Base-by-base conservation (phyloP, 2,329 filamentous ascomycete species). In the Colletotrichum tropicale region DNA sequence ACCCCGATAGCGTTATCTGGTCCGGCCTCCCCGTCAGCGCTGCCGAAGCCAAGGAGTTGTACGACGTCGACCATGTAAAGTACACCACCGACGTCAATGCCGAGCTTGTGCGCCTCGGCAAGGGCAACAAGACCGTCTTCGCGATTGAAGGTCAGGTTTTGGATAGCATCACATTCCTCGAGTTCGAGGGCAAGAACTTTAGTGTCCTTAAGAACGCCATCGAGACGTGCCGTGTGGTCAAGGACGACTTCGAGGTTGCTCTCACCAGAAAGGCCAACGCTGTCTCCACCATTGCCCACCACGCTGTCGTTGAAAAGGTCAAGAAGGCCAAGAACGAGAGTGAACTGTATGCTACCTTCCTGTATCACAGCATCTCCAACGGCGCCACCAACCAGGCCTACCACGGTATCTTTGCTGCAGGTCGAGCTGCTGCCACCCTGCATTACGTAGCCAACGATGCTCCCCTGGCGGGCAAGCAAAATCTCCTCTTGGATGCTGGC, bases 1-100 rank as follows among this genome's bases (percentile, higher is more conserved):
- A 98, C 80, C 91, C 95, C n/a, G 94, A 97, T 58, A 93, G 93
- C 70, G 96, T 98, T 74, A 95, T 98, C 82, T 99, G 96, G 96
- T 94, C 94, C 32, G 97, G 97, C 15, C 90, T 98, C 18, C 97
- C 96, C 0, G 87, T 98, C 76, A 94, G 93, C 43, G 86, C 90
- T 38, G 90, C 94, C 56, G 94, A 98, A 81, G 96, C 96, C 8
- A 86, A 94, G 76, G 86, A 91, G 64, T 90, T 91, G 78, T 98
- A 95, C 86, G 95, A 98, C 78, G 91, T 98, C 77, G 96, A 98
- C 83, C 88, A 91, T 43, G 95, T 96, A 77, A 90, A 91, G 74
- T 92, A 92, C 77, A 93, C 93, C 12, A 91, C 91, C 68, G 93
- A 97, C 60, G 88, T 98, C 79, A 96, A 97, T 83, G 86, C 91